phyloP scores from a whole-genome alignment of 139 green algal genomes.

The Edaphochlamys debaryana region DNA sequence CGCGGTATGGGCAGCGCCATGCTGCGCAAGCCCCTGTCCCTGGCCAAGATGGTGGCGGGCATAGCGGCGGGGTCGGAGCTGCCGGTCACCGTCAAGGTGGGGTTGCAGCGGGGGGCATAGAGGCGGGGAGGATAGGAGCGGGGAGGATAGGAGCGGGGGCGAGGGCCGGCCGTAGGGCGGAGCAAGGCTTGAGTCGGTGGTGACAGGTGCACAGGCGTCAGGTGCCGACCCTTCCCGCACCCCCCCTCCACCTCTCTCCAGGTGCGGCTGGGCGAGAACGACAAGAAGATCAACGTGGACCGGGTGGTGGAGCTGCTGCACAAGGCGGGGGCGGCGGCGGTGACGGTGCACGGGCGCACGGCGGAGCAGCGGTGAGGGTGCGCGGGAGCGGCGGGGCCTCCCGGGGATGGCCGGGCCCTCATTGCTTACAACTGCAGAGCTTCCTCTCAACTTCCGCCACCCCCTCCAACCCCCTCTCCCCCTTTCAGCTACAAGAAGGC shows the following conservation, averaged over 20 bases:
- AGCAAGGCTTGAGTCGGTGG: too few relatives aligned
- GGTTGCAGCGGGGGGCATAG: too few relatives aligned
- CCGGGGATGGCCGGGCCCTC: too few relatives aligned
- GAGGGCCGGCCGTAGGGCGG: too few relatives aligned
- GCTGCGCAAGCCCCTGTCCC: conserved; percentile 83
- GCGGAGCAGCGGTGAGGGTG: conserved; percentile 79
- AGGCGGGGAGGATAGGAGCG: too few relatives aligned
- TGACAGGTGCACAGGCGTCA: too few relatives aligned
- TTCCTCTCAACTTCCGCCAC: too few relatives aligned
- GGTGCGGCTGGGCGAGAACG: conserved; percentile 63
- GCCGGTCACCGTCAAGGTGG: conserved; percentile 87
- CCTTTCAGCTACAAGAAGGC: conserved; percentile 77
- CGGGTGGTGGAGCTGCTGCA: conserved; percentile 68
- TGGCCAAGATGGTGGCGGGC: conserved; percentile 81
- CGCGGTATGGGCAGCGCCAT: conserved; percentile 80
- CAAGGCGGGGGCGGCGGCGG: conserved; percentile 73
- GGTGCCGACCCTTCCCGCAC: too few relatives aligned
- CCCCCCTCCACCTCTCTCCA: background rate
- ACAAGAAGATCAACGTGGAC: conserved; percentile 74
- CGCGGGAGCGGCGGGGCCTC: background rate
- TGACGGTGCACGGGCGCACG: conserved; percentile 89
- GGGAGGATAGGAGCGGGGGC: too few relatives aligned
- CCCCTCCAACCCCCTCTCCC: too few relatives aligned
- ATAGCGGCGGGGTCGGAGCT: conserved; percentile 71
- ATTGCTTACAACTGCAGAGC: too few relatives aligned